These are phyloP conservation scores for Fusarium nisikadoi DNA, from an alignment of 2,329 filamentous ascomycete species.

Conservation along the genomic window DNA sequence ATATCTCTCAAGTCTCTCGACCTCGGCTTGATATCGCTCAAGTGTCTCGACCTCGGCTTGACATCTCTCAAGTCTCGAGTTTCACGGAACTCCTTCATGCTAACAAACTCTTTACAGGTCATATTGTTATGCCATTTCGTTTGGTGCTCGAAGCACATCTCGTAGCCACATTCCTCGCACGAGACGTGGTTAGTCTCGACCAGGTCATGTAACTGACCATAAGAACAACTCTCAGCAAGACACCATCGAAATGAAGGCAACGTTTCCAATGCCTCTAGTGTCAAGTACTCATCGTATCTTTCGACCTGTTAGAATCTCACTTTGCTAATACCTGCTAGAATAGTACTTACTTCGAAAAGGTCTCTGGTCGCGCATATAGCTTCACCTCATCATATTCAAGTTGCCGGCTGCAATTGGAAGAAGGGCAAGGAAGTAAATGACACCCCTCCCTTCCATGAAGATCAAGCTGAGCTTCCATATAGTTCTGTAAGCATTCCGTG, in stretches of 20 bases:
- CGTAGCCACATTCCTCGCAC: background rate
- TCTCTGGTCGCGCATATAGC: background rate
- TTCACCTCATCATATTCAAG: background rate
- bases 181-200: background rate
- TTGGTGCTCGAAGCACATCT: background rate
- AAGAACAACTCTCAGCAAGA: background rate
- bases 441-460: background rate
- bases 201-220: background rate
- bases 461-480: background rate
- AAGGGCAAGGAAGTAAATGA: background rate
- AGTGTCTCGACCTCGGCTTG: too few species aligned
- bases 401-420: background rate
- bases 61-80: background rate
- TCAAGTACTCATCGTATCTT: background rate
- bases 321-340: background rate
- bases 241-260: background rate
- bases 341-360: background rate
- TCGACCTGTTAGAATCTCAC: fast-evolving
- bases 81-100: background rate
- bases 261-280: background rate
- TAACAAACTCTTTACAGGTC: background rate
- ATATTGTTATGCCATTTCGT: background rate
- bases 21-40: too few species aligned
- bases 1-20: too few species aligned
- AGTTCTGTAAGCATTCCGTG: background rate